Percentiles rank a stretch among this genome's conserved stretches.
phyloP scores from a whole-genome alignment of 2,329 filamentous ascomycete genomes.

The Pestalotiopsis fici region DNA sequence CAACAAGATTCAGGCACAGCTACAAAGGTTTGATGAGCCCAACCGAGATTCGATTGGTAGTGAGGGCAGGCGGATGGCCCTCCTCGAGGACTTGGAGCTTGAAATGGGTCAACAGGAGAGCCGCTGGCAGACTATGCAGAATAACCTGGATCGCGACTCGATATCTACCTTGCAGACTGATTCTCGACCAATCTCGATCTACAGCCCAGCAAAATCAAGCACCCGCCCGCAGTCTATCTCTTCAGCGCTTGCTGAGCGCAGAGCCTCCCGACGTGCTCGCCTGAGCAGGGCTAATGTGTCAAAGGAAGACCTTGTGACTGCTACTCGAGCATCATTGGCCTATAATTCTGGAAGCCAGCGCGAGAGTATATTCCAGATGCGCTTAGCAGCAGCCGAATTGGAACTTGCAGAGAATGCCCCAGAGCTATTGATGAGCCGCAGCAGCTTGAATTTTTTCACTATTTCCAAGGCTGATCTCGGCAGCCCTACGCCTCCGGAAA shows the following conservation, averaged over 20 bases:
- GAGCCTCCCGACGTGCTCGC: slow-evolving; percentile 37
- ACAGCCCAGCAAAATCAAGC: slow-evolving; percentile 7
- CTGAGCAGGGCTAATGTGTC: slow-evolving; percentile 31
- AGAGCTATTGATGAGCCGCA: slow-evolving; percentile 35
- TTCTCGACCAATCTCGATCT: slow-evolving; percentile 33
- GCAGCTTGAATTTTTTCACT: slow-evolving; percentile 39
- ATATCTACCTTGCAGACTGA: slow-evolving; percentile 45
- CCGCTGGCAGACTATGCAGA: slow-evolving; percentile 60
- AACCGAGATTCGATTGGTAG: slow-evolving; percentile 35
- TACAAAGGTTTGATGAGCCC: slow-evolving; percentile 48
- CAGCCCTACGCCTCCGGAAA: slow-evolving; percentile 58
- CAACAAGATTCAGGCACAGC: slow-evolving; percentile 51
- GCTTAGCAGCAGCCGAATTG: slow-evolving; percentile 45
- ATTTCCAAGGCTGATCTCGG: slow-evolving; percentile 41
- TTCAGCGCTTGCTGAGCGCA: slow-evolving; percentile 36
- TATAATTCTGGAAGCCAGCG: slow-evolving; percentile 32
- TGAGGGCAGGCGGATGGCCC: slow-evolving; percentile 43
- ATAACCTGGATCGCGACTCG: slow-evolving; percentile 52
- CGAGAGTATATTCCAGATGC: slow-evolving; percentile 43
- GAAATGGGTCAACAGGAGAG: slow-evolving; percentile 63
- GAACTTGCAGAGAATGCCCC: slow-evolving; percentile 44
- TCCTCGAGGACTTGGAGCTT: slow-evolving; percentile 60
- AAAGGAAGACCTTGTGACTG: slow-evolving; percentile 23
- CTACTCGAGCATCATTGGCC: slow-evolving; percentile 24
- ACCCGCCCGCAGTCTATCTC: slow-evolving; percentile 26